Evolutionary conservation across 176 grass and related monocot genomes (phyloP).

Genomic region (Dendrocalamus sinicus): DNA sequence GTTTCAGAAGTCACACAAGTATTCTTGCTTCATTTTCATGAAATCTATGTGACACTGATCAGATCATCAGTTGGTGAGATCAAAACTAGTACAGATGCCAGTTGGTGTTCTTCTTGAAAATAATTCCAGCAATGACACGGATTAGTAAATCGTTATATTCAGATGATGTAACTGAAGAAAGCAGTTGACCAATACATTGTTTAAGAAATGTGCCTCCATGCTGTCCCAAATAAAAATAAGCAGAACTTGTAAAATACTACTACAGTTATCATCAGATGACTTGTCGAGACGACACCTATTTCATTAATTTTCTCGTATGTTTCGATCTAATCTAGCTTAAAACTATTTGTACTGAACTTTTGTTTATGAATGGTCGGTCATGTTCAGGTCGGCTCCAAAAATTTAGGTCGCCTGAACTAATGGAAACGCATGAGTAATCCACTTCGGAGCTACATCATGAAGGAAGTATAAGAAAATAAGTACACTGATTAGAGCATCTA

Average conservation of each 20-base stretch:
- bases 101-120: neutral
- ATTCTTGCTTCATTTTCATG: conserved; percentile 26
- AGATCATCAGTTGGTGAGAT: neutral
- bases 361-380: conserved; percentile 16
- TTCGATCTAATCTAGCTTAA: neutral
- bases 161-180: conserved; percentile 19
- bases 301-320: neutral
- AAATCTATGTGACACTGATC: conserved; percentile 36
- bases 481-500: neutral
- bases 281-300: neutral
- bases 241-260: neutral
- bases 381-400: conserved; percentile 28
- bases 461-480: neutral
- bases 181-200: conserved; percentile 7
- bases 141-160: neutral
- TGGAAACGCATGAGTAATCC: conserved; percentile 16
- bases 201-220: neutral
- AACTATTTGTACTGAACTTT: neutral
- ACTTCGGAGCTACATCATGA: neutral
- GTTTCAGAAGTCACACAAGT: conserved; percentile 30
- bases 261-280: neutral
- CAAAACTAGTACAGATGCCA: neutral
- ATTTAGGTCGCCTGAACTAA: conserved; percentile 1
- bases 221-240: neutral
- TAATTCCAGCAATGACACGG: neutral